Percentiles rank a stretch among this genome's conserved stretches.
These are phyloP conservation scores for Colletotrichum coccodes DNA, from an alignment of 2,329 filamentous ascomycete species.

Conservation along the genomic window DNA sequence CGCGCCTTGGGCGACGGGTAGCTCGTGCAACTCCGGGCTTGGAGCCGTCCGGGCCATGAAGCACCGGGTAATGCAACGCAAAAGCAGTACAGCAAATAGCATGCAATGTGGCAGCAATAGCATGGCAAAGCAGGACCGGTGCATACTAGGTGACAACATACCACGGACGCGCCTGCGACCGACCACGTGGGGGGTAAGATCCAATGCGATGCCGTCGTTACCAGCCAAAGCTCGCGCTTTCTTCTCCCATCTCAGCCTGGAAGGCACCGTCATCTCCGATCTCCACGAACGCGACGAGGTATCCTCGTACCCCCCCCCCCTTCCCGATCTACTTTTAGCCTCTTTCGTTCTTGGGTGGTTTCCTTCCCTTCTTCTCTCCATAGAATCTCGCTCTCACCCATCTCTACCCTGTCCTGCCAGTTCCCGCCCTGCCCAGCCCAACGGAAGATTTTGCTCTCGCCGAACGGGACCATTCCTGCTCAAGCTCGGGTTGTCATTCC, in stretches of 20 bases:
- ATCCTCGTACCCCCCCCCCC: background rate
- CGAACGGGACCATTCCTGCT: conserved; percentile 18
- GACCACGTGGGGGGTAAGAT: conserved; percentile 23
- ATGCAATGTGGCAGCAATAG: background rate
- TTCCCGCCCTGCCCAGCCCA: conserved; percentile 9
- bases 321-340: conserved; percentile 28
- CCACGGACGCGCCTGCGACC: conserved; percentile 7
- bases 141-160: background rate
- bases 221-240: background rate
- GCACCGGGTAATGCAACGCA: conserved; percentile 1
- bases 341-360: background rate
- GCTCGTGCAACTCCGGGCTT: background rate
- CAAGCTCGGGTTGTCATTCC: conserved; percentile 27
- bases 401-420: background rate
- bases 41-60: background rate
- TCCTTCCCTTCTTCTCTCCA: background rate
- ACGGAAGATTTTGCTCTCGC: conserved; percentile 24
- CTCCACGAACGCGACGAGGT: conserved; percentile 6
- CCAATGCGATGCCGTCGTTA: conserved; percentile 1
- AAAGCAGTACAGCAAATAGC: background rate
- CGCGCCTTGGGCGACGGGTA: background rate
- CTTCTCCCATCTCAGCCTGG: background rate
- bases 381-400: background rate
- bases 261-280: background rate
- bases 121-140: background rate